Base-by-base conservation (phyloP, 2,329 filamentous ascomycete genomes). In the Alternaria sp. region DNA sequence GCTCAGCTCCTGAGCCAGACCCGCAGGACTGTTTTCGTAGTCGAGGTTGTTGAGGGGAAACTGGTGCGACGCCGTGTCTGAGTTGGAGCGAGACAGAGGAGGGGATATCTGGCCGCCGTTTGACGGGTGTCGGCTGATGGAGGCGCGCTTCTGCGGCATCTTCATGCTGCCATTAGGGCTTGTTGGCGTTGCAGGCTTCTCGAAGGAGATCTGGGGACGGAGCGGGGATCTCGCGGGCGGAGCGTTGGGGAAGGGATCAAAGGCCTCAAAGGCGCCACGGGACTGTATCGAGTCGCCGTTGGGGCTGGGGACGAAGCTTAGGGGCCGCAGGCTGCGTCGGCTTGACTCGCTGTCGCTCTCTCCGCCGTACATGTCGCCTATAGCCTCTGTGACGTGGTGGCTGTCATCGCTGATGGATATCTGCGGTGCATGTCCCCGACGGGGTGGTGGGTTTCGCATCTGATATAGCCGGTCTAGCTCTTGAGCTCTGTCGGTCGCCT, bases 381-480 rank as follows among this genome's bases (percentile, higher is more conserved):
- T 96, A 59, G 92, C 90, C 78, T 97, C 93, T 56, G 93, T 97
- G 75, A 97, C 92, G 85, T 97, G 93, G 80, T 97, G 92, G 80
- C 86, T 92, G 61, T 93, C 90, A 79, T 97, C 93, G 77, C 91
- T 95, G 77, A 96, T 89, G 68, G 86, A 88, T 61, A 88, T 80
- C 68, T 88, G 84, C 62, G 86, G 82, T 66, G 80, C 80, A 79
- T 88, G 86, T 66, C 85, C 84, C 71, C 84, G 81, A 62, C 83
- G 80, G 66, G 80, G 77, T 67, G 17, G 17, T 24, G 83, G 78
- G 77, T 84, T 81, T 63, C 83, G 80, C 68, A 80, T 78, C 68
- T 83, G 78, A 77, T 84, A 84, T 72, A 75, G 58, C 40, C 78
- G 76, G 66, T 82, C 80, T 56, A 82, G 77, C 69, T 82, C 80